Base-by-base conservation (phyloP, 352 stramenopile genomes). In the Globisporangium perplexum region DNA sequence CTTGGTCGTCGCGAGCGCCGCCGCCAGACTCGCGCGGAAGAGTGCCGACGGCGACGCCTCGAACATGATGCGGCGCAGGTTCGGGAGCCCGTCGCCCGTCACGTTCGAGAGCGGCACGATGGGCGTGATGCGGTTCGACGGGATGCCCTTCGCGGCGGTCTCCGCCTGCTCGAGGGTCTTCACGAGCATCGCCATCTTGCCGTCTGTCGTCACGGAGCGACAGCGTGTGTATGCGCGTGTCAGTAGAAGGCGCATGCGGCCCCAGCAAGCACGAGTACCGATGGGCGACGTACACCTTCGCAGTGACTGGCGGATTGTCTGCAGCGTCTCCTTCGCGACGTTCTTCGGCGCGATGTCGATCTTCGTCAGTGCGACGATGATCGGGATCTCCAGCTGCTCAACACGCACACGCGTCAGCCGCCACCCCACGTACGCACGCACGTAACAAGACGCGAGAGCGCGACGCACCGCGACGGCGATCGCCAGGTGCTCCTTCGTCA, bases 91-190 rank as follows among this genome's bases (percentile, higher is more conserved):
- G 53, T 98, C 86, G 22, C 97, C 97, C 12, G 95, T 99, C 11
- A 99, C 97, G 74, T 97, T 98, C 3, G 96, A 99, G 35, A 98
- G 93, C 11, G 96, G 89, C 66, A 99, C 85, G 55, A 99, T 97
- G 7, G 97, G 97, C 36, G 96, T 98, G 43, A 99, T 80, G 36
- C 92, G 81, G 63, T 96, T 96, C 33, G 81, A 95, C 28, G 80
- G 81, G 45, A 98, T 88, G 52, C 84, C 76, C 59, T 96, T 93
- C 6, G 88, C 88, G 11, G 93, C 91, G 1, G 83, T 90, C 39
- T 79, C 57, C 1, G 96, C 85, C 62, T 98, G 80, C 52, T 90
- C 78, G 33, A 69, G 60, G 47, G 69, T 88, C 72, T 97, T 97
- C 35, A 98, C 88, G 8, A 96, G 84, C 77, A 97, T 97, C 35